Conservation (phyloP, 2,329 filamentous ascomycete species). For the Hymenoscyphus salicellus region DNA sequence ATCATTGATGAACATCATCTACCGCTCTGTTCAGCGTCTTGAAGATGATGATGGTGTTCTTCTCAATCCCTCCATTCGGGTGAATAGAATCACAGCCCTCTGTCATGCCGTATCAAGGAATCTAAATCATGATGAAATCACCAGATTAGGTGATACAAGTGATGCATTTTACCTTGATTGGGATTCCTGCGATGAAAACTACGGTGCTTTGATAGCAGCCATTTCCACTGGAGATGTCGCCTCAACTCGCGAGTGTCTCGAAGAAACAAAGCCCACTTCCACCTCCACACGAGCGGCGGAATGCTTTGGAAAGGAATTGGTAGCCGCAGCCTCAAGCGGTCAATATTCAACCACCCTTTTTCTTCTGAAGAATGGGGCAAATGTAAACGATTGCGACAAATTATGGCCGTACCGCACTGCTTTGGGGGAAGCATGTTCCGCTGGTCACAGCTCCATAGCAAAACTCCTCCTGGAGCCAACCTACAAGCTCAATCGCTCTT, state of each 20-base stretch:
- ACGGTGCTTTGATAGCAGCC: background rate
- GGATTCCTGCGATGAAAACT: background rate
- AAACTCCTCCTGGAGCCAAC: background rate
- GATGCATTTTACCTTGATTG: background rate
- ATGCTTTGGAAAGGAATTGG: background rate
- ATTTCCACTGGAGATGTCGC: background rate
- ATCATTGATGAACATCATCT: conserved; percentile 3
- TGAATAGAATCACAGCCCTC: background rate
- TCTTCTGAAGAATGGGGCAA: background rate
- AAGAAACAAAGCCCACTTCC: background rate
- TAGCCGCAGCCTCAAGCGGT: background rate
- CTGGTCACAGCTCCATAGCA: background rate
- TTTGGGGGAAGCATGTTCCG: background rate
- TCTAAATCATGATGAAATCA: background rate
- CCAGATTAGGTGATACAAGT: background rate
- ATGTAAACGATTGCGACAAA: background rate
- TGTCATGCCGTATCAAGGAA: background rate
- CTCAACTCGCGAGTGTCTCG: background rate
- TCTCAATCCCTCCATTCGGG: background rate
- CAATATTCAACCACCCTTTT: background rate
- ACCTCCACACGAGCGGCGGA: background rate
- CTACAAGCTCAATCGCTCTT: background rate
- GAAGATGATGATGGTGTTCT: conserved; percentile 1
- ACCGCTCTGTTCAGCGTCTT: background rate
- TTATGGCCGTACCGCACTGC: background rate